Evolutionary conservation across 768 basidiomycete genomes (phyloP), one percentile per base, ranked within the genome.

Genomic region (Sporobolomyces pararoseus): DNA sequence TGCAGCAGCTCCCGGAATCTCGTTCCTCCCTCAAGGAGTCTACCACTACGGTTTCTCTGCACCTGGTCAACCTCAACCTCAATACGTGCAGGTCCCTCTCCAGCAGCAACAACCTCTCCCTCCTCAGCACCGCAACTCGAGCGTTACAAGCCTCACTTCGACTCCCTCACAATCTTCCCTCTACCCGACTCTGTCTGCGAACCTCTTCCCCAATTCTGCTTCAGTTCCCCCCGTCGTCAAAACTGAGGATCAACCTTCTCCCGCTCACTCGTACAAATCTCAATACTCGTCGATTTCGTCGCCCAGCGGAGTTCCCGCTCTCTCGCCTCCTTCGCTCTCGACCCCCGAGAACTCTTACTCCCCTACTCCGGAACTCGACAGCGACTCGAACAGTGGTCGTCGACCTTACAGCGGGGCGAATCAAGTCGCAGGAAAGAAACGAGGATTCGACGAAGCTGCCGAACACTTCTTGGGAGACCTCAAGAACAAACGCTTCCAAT

Each of bases 401-500:
- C 34, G 71, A 14, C 25, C 53, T 23, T 42, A 34, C 46, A 44
- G 23, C 54, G 50, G 34, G 35, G 60, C 47, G 6, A 53, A 35
- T 34, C 23, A 25, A 1, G 66, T 69, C 44, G 69, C 70, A 2
- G 73, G 73, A 59, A 68, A 65, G 61, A 74, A 74, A 60, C 73
- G 73, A 37, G 69, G 50, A 23, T 74, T 74, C 32, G 71, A 72
- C 46, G 70, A 71, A n/a, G 70, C 70, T 10, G 67, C 66, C 9
- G 66, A 50, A 19, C 27, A 52, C n/a, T 68, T 74, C 70, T 47
- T 74, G 17, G 39, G 35, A 32, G 42, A 63, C 35, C 39, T 74
- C 34, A 31, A 52, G 60, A 74, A 71, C 64, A 74, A 74, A 60
- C 63, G 66, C 4, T 71, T 67, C 73, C 59, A 61, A 14, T 50